Percentiles rank a stretch among this genome's conserved stretches.
phyloP scores from a whole-genome alignment of 2,329 filamentous ascomycete species.

The Cytospora chrysosperma region DNA sequence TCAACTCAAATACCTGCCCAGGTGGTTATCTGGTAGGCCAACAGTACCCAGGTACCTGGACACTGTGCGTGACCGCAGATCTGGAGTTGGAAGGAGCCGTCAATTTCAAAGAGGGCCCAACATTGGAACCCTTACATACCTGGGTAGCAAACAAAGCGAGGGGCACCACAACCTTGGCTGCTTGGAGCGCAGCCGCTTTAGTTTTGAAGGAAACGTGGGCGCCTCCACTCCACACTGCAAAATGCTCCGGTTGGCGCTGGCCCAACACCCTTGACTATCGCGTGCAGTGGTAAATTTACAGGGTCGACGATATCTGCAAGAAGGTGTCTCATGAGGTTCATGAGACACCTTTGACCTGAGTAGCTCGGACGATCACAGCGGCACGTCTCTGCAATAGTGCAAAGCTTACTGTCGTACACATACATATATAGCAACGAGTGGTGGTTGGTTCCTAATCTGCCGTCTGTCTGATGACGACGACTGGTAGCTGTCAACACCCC shows the following conservation, averaged over 20 bases:
- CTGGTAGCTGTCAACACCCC: neutral
- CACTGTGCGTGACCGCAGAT: neutral
- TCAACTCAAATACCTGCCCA: neutral
- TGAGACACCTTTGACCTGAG: neutral
- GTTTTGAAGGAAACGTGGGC: neutral
- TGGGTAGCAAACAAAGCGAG: neutral
- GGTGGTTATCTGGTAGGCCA: neutral
- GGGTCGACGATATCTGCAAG: neutral
- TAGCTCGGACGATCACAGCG: neutral
- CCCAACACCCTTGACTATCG: slow-evolving; percentile 8
- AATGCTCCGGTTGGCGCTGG: slow-evolving; percentile 19
- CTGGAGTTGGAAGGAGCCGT: neutral
- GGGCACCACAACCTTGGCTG: neutral
- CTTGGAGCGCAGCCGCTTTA: slow-evolving; percentile 6
- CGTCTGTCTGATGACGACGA: neutral
- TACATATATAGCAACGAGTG: neutral
- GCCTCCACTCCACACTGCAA: slow-evolving; percentile 2
- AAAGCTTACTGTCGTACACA: neutral
- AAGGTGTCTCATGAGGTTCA: neutral
- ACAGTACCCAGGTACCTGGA: neutral
- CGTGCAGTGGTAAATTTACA: neutral
- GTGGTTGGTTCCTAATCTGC: neutral
- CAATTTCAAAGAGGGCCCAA: neutral
- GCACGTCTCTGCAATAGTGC: neutral
- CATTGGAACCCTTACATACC: neutral